These are phyloP conservation scores for Camelina laxa DNA, from an alignment of 345 rosid species.

Conservation along the genomic window DNA sequence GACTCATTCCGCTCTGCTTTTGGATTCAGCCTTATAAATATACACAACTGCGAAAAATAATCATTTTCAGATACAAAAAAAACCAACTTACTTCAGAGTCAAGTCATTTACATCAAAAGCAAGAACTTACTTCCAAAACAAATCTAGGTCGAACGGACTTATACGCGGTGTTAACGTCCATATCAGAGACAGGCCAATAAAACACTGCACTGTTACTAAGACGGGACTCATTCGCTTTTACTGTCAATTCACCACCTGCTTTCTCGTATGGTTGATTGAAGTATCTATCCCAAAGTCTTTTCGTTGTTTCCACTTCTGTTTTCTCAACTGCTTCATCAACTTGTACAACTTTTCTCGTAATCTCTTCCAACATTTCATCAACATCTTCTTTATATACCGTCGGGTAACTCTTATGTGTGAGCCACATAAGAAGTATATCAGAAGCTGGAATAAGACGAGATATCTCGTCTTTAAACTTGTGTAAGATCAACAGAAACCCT, in stretches of 20 bases:
- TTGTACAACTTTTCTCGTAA: slow-evolving; percentile 50
- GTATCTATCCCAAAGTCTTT: slow-evolving; percentile 61
- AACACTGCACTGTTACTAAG: slow-evolving; percentile 47
- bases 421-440: slow-evolving; percentile 83
- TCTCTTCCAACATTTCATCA: slow-evolving; percentile 57
- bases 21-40: slow-evolving; percentile 54
- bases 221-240: slow-evolving; percentile 40
- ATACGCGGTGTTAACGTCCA: slow-evolving; percentile 72
- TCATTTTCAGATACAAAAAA: neutral
- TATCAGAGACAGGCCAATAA: slow-evolving; percentile 73
- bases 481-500: slow-evolving; percentile 62
- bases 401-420: slow-evolving; percentile 90
- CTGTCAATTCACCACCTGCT: slow-evolving; percentile 66
- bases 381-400: slow-evolving; percentile 69
- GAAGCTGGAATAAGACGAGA: slow-evolving; percentile 61
- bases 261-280: slow-evolving; percentile 85
- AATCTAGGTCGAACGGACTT: slow-evolving; percentile 78
- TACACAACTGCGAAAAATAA: slow-evolving; percentile 55
- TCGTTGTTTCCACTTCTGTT: slow-evolving; percentile 57
- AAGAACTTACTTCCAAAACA: slow-evolving; percentile 66
- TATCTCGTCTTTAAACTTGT: slow-evolving; percentile 52
- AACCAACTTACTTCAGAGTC: neutral
- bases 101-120: neutral
- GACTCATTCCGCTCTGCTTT: slow-evolving; percentile 45
- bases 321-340: slow-evolving; percentile 57